These are phyloP conservation scores for Yamadazyma sp. DNA, from an alignment of 805 yeast genomes.

Conservation along the genomic window DNA sequence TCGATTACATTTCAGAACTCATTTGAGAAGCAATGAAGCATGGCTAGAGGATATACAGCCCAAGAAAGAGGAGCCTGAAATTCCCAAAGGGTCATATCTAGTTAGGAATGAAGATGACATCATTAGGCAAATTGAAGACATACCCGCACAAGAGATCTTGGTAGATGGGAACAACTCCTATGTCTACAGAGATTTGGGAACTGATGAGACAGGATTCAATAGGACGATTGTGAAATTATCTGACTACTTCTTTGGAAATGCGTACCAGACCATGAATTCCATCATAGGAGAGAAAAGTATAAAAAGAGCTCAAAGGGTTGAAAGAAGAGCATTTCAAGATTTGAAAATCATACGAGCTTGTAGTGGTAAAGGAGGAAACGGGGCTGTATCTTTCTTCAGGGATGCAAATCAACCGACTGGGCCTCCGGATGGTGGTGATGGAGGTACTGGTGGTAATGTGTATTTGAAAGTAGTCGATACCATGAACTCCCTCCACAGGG, in stretches of 20 bases:
- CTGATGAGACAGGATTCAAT: conserved; percentile 19
- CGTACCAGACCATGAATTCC: conserved; percentile 40
- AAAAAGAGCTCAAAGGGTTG: conserved; percentile 32
- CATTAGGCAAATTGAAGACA: neutral
- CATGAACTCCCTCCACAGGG: conserved; percentile 65
- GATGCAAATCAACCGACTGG: conserved; percentile 85
- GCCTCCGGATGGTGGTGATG: conserved; percentile 99
- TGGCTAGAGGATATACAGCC: conserved; percentile 16
- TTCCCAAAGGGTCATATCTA: conserved; percentile 1
- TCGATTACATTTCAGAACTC: conserved; percentile 1
- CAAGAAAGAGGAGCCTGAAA: conserved; percentile 1
- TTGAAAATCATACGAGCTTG: conserved; percentile 61
- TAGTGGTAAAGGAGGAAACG: conserved; percentile 90
- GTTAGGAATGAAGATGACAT: conserved; percentile 1
- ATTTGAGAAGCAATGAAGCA: conserved; percentile 8
- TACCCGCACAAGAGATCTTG: conserved; percentile 4
- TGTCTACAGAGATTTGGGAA: conserved; percentile 20
- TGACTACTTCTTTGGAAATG: conserved; percentile 42
- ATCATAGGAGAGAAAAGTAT: conserved; percentile 31
- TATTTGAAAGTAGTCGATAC: conserved; percentile 80
- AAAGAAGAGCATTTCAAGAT: conserved; percentile 51
- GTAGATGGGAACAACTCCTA: conserved; percentile 13
- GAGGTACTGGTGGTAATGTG: conserved; percentile 89
- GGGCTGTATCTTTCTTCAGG: conserved; percentile 79
- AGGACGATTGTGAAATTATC: conserved; percentile 23